Percentiles rank a stretch among this genome's conserved stretches.
These are phyloP conservation scores for Conringia planisiliqua DNA, from an alignment of 345 rosid genomes.

Conservation along the genomic window DNA sequence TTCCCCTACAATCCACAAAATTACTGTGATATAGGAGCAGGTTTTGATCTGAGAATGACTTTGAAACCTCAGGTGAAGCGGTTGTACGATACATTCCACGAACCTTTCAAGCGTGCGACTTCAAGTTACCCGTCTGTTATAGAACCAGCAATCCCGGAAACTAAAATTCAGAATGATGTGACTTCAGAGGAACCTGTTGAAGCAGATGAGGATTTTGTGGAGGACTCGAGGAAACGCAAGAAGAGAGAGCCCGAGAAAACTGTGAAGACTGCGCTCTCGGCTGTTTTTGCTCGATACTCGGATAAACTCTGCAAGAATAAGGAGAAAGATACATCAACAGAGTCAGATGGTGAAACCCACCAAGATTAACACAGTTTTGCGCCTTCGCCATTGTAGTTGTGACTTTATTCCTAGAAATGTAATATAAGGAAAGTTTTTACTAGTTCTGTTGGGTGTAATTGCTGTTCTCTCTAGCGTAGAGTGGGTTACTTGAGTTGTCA, in stretches of 20 bases:
- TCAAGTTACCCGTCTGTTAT: conserved; percentile 44
- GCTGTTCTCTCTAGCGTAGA: background rate
- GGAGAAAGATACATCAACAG: background rate
- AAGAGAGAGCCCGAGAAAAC: conserved; percentile 61
- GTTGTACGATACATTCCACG: conserved; percentile 86
- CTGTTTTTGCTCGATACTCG: conserved; percentile 69
- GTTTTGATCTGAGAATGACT: background rate
- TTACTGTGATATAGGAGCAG: background rate
- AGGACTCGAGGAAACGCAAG: conserved; percentile 43
- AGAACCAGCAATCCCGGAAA: conserved; percentile 42
- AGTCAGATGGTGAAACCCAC: conserved; percentile 16
- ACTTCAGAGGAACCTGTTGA: conserved; percentile 38
- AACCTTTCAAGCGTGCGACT: conserved; percentile 79
- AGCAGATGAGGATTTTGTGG: conserved; percentile 42
- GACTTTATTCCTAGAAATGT: background rate
- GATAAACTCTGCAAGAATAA: conserved; percentile 40
- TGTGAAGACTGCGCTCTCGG: conserved; percentile 68
- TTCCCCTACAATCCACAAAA: background rate
- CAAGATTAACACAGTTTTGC: background rate
- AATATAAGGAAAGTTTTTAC: background rate
- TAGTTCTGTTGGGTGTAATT: background rate
- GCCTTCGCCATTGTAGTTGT: background rate
- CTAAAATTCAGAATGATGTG: conserved; percentile 39
- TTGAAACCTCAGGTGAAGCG: conserved; percentile 62
- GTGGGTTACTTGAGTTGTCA: background rate